Conservation (phyloP, 805 yeast genomes). For the Teunomyces aglyptinius region DNA sequence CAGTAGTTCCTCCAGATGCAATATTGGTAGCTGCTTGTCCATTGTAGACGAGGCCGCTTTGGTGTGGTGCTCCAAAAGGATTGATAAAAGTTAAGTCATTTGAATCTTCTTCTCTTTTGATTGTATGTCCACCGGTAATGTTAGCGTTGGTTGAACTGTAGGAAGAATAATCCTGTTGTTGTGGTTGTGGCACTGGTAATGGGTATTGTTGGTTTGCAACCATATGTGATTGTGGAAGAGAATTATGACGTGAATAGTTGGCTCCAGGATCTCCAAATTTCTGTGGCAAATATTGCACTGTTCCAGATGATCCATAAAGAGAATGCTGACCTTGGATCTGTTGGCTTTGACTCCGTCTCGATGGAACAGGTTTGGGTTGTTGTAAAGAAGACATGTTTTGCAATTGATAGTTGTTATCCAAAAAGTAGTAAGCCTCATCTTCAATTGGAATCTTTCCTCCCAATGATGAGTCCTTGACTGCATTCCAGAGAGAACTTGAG, state of each 20-base stretch:
- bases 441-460: conserved; percentile 55
- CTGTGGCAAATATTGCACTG: conserved; percentile 6
- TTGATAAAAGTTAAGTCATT: conserved; percentile 20
- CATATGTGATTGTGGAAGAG: conserved; percentile 12
- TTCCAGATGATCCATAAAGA: background rate
- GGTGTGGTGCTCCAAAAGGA: conserved; percentile 16
- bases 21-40: conserved; percentile 1
- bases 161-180: conserved; percentile 4
- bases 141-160: background rate
- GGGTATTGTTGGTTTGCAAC: conserved; percentile 9
- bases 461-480: conserved; percentile 55
- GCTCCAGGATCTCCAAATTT: conserved; percentile 2
- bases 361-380: conserved; percentile 13
- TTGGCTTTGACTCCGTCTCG: conserved; percentile 1
- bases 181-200: conserved; percentile 4
- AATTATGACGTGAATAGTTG: conserved; percentile 9
- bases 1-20: background rate
- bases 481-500: conserved; percentile 49
- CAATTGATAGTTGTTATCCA: conserved; percentile 44
- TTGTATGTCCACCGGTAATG: background rate
- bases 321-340: conserved; percentile 5
- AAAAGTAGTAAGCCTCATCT: conserved; percentile 49
- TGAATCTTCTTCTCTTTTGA: conserved; percentile 14
- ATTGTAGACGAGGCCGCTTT: conserved; percentile 4
- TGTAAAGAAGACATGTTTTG: conserved; percentile 37